A percentile compares a stretch with the other conserved stretches of the same genome.
Evolutionary conservation across 768 basidiomycete genomes (phyloP).

Genomic region (Macrocybe gigantea): DNA sequence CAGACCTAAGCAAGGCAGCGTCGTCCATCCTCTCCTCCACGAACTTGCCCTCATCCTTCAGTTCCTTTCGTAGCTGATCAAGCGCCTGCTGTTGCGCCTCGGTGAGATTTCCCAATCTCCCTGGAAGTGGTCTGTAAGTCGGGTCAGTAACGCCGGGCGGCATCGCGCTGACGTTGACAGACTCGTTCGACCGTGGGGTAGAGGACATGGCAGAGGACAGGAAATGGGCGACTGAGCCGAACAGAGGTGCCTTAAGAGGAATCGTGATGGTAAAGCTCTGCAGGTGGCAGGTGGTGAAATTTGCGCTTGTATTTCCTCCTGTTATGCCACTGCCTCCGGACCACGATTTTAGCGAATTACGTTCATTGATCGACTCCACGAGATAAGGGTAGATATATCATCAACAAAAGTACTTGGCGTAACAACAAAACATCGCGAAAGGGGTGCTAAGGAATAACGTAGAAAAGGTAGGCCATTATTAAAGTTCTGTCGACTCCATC

Average conservation of each 20-base stretch:
- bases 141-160: slow-evolving; percentile 59
- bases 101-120: slow-evolving; percentile 71
- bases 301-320: too few species aligned
- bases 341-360: too few species aligned
- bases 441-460: slow-evolving; percentile 3
- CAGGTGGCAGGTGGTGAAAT: too few species aligned
- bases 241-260: too few species aligned
- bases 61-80: slow-evolving; percentile 58
- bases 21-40: slow-evolving; percentile 67
- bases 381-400: slow-evolving; percentile 5
- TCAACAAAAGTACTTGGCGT: slow-evolving; percentile 2
- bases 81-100: slow-evolving; percentile 56
- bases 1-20: slow-evolving; percentile 55
- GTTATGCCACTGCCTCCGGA: too few species aligned
- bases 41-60: slow-evolving; percentile 55
- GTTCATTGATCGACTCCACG: too few species aligned
- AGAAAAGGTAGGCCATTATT: slow-evolving; percentile 6
- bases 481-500: slow-evolving; percentile 1
- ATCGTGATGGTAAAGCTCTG: too few species aligned
- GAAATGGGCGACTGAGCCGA: too few species aligned
- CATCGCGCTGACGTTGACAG: slow-evolving; percentile 49
- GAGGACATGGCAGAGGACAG: too few species aligned
- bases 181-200: too few species aligned
- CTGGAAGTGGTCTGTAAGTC: slow-evolving; percentile 60
- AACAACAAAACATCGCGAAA: not conserved